A percentile compares a stretch with the other conserved stretches of the same genome.
Conservation (phyloP, 371 early-diverging fungal genomes). For the Mortierella sp. region DNA sequence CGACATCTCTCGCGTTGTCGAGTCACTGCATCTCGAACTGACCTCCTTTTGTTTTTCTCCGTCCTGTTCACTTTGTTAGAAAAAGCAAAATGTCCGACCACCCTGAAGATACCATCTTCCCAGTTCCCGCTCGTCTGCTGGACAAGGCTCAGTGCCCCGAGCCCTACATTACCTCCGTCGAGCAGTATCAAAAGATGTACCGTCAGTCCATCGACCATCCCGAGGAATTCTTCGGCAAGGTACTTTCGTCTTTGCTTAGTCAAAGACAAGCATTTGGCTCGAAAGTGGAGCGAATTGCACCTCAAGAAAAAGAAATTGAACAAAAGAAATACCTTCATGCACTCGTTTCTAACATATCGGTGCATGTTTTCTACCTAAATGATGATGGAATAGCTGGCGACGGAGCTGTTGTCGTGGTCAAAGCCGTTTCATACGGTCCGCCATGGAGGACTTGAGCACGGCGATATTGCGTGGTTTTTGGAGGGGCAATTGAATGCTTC, state of each 20-base stretch:
- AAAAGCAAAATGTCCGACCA: slow-evolving; percentile 15
- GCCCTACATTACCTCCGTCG: slow-evolving; percentile 82
- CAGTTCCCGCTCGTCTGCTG: slow-evolving; percentile 71
- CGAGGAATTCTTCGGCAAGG: slow-evolving; percentile 88
- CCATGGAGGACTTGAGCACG: slow-evolving; percentile 75
- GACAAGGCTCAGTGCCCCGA: slow-evolving; percentile 62
- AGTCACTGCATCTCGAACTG: too few relatives aligned
- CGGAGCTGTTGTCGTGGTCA: slow-evolving; percentile 81
- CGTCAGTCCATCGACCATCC: slow-evolving; percentile 86
- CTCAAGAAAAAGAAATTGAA: too few relatives aligned
- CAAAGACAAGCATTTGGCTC: background rate
- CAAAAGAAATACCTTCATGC: background rate
- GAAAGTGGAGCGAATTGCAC: background rate
- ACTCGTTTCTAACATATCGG: background rate
- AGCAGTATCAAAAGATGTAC: slow-evolving; percentile 84
- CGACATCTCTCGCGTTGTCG: too few relatives aligned
- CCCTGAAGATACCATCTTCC: slow-evolving; percentile 50
- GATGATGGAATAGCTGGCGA: slow-evolving; percentile 66
- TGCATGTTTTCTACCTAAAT: background rate
- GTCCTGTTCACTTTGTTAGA: background rate
- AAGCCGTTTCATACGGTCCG: slow-evolving; percentile 80
- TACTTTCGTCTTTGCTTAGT: slow-evolving; percentile 33
- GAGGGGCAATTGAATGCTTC: slow-evolving; percentile 95
- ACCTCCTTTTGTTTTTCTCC: background rate
- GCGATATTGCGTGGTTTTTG: slow-evolving; percentile 94